Base-by-base conservation (phyloP, 495 filamentous ascomycete species). In the Aspergillus bridgeri region DNA sequence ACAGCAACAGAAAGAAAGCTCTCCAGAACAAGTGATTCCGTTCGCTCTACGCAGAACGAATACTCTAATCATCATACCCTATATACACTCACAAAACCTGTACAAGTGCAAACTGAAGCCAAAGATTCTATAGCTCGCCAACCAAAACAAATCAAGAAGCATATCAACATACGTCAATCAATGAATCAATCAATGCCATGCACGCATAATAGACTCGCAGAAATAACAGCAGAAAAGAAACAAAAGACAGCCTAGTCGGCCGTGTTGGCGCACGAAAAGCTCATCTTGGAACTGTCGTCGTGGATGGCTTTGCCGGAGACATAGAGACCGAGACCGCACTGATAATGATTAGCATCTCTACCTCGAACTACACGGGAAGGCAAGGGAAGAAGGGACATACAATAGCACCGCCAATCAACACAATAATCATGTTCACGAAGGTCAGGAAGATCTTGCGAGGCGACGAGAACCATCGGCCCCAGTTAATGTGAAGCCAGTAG, bases 401-500 rank as follows among this genome's bases (percentile, higher is more conserved):
- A 3, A 61, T 50, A 25, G 42, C 21, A 7, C 11, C 55, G 22
- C 69, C 71, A 13, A 74, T 62, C 17, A 60, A 20, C 1, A 63
- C 64, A 51, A 74, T 68, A 8, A 20, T 43, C 1, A 68, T 29
- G 50, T 74, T 75, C 4, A 73, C 42, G 6, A 73, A 44, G 18
- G 60, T 64, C 23, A 75, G 42, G 13, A 50, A 51, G n/a, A 72
- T 70, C 65, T 75, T 75, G 50, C 60, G 61, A 3, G 69, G 69
- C 5, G 60, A 63, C 15, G 70, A 56, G 20, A 70, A 68, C 65
- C 67, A 71, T 48, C 64, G 48, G 13, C 70, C 72, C 9, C 59
- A 42, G 54, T 79, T 79, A 53, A 79, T 29, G 57, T 69, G 68
- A 17, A 79, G 56, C 76, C 77, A 76, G 62, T 74, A 79, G 21